A percentile compares a stretch with the other conserved stretches of the same genome.
These are phyloP conservation scores for Farysia itapuensis DNA, from an alignment of 1,284 basidiomycete genomes.

Conservation along the genomic window DNA sequence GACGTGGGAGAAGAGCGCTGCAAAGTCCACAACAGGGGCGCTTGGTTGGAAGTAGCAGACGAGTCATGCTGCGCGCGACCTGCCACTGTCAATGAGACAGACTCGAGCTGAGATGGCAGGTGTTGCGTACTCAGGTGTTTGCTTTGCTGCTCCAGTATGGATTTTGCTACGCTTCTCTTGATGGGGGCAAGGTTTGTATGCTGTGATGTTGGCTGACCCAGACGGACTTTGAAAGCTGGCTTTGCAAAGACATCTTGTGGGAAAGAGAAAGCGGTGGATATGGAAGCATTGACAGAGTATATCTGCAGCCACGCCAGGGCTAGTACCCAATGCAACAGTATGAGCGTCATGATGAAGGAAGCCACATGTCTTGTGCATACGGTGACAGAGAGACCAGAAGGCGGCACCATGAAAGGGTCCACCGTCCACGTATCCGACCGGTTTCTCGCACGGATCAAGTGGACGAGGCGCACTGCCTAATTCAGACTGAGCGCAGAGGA, in stretches of 20 bases:
- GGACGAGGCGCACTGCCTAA: too few species aligned
- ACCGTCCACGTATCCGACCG: too few species aligned
- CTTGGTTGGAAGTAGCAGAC: too few species aligned
- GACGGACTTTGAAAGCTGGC: conserved; percentile 21
- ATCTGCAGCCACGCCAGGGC: conserved; percentile 18
- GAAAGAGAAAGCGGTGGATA: conserved; percentile 24
- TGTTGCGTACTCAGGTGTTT: too few species aligned
- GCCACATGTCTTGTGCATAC: too few species aligned
- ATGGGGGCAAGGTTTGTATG: conserved; percentile 12
- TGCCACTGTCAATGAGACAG: conserved; percentile 3
- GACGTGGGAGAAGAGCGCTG: conserved; percentile 11
- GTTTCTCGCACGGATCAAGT: too few species aligned
- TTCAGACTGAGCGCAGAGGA: too few species aligned
- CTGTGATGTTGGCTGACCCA: conserved; percentile 3
- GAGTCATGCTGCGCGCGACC: too few species aligned
- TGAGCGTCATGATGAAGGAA: too few species aligned
- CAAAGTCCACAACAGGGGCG: conserved; percentile 8
- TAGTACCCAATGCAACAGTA: too few species aligned
- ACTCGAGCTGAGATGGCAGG: not conserved
- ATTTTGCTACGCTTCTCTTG: conserved; percentile 11
- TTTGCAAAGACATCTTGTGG: conserved; percentile 36
- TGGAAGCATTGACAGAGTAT: conserved; percentile 7
- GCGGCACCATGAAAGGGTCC: too few species aligned
- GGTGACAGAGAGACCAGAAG: too few species aligned
- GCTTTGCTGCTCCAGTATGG: conserved; percentile 20